Base-by-base conservation (phyloP, 805 yeast species). In the Kodamaea sagamina region DNA sequence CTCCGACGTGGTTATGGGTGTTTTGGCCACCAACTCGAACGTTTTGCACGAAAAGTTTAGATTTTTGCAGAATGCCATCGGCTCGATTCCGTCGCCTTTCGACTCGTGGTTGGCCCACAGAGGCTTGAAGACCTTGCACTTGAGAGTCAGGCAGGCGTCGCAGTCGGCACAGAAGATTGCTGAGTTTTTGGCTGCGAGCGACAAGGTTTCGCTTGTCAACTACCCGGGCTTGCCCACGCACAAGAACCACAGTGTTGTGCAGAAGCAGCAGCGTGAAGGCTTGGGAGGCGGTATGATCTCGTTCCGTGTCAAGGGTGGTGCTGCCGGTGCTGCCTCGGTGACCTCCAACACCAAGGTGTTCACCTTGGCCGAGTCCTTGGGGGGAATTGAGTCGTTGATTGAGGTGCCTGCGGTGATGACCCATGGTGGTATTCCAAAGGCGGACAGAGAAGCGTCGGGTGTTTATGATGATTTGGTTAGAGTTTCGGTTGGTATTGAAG, bases 361-460 rank as follows among this genome's bases (percentile, higher is more conserved):
- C 75, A 82, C 93, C 15, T 74, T 88, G 59, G 95, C 96, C 44
- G 96, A 89, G 71, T 86, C 95, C 15, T 77, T 88, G 48, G 96
- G 96, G 53, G 96, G 96, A 54, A 82, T 88, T 50, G 96, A 88
- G 71, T 82, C 90, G 6, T 73, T 87, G 58, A 69, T 86, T 51
- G 95, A 88, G 68, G 90, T 88, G 38, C 96, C 96, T 32, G 93
- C 95, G 36, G 79, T 81, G 45, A 87, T 87, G 96, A 87, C 96
- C 55, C 96, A 87, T 58, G 93, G 92, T 43, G 95, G 95, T 61
- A 87, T 87, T 63, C 89, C 93, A 58, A 72, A 74, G 62, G 86
- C 72, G 42, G 82, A 79, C 56, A 81, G 95, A 68, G 92, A 84
- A 67, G 77, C 80, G 41, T 76, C 81, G 47, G 95, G 95, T 50